Percentiles rank a stretch among this genome's conserved stretches.
phyloP scores from a whole-genome alignment of 176 grass and related monocot genomes.

The Eleusine coracana region DNA sequence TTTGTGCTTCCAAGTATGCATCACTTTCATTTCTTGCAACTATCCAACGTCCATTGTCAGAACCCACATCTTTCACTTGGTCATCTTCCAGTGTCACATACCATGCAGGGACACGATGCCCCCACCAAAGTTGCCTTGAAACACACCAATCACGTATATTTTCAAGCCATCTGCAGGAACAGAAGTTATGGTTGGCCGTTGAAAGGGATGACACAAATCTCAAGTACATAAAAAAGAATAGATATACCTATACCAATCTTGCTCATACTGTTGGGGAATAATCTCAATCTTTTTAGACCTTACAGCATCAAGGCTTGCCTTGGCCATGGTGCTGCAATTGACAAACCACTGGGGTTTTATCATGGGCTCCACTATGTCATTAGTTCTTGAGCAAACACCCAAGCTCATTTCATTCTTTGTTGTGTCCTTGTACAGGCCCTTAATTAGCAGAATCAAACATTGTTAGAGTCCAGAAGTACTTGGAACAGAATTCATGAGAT shows the following conservation, averaged over 20 bases:
- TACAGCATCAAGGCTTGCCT: conserved; percentile 75
- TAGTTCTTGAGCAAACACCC: conserved; percentile 84
- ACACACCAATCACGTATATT: conserved; percentile 97
- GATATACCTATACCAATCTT: conserved; percentile 86
- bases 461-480: conserved; percentile 17
- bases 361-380: conserved; percentile 88
- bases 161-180: conserved; percentile 75
- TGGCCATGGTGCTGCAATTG: conserved; percentile 81
- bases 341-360: conserved; percentile 95
- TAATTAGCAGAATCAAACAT: conserved; percentile 39
- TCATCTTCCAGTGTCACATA: conserved; percentile 84
- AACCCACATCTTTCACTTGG: conserved; percentile 57
- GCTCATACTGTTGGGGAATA: conserved; percentile 91
- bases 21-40: conserved; percentile 82
- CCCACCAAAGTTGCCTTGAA: conserved; percentile 97
- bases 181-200: conserved; percentile 20
- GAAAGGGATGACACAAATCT: not conserved
- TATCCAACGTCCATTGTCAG: conserved; percentile 76
- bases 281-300: conserved; percentile 83
- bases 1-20: conserved; percentile 62
- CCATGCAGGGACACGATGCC: conserved; percentile 83
- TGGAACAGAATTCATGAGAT: not conserved
- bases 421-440: conserved; percentile 79
- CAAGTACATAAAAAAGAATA: not conserved
- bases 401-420: conserved; percentile 96